These are phyloP conservation scores for Corchorus olitorius DNA, from an alignment of 345 rosid genomes.

Conservation along the genomic window DNA sequence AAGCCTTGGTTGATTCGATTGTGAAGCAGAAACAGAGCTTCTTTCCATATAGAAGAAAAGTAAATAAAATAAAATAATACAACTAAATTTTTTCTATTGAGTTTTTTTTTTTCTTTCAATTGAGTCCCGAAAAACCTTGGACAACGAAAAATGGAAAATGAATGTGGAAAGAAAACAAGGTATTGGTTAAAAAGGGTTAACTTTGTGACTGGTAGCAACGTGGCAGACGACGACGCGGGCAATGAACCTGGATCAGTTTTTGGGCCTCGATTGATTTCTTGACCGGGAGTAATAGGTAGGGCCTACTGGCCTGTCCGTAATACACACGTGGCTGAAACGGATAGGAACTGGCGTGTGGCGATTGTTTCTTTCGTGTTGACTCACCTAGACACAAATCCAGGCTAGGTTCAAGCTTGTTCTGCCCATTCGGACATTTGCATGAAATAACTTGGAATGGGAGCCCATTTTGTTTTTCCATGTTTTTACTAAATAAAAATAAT, in stretches of 20 bases:
- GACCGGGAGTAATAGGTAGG: slow-evolving; percentile 30
- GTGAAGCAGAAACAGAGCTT: slow-evolving; percentile 20
- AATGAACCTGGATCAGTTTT: slow-evolving; percentile 37
- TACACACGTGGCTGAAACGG: slow-evolving; percentile 21
- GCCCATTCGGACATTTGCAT: too few relatives aligned
- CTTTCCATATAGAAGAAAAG: slow-evolving; percentile 30
- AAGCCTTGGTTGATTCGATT: slow-evolving; percentile 25
- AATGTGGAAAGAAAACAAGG: slow-evolving; percentile 1
- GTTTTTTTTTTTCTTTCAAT: background rate
- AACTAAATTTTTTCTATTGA: background rate
- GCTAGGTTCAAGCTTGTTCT: slow-evolving; percentile 31
- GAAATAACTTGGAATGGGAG: background rate
- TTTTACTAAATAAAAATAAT: too few relatives aligned
- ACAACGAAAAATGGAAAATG: slow-evolving; percentile 12
- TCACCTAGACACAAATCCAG: slow-evolving; percentile 20
- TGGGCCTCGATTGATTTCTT: background rate
- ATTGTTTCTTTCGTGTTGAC: background rate
- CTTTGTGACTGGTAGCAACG: background rate
- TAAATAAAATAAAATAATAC: background rate
- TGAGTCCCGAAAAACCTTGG: slow-evolving; percentile 12
- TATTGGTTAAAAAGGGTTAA: background rate
- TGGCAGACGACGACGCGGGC: background rate
- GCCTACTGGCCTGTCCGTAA: background rate
- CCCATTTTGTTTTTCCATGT: background rate
- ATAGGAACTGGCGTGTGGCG: background rate